Percentiles rank a stretch among this genome's conserved stretches.
phyloP scores from a whole-genome alignment of 1,284 basidiomycete species.

The Mycena citricolor region DNA sequence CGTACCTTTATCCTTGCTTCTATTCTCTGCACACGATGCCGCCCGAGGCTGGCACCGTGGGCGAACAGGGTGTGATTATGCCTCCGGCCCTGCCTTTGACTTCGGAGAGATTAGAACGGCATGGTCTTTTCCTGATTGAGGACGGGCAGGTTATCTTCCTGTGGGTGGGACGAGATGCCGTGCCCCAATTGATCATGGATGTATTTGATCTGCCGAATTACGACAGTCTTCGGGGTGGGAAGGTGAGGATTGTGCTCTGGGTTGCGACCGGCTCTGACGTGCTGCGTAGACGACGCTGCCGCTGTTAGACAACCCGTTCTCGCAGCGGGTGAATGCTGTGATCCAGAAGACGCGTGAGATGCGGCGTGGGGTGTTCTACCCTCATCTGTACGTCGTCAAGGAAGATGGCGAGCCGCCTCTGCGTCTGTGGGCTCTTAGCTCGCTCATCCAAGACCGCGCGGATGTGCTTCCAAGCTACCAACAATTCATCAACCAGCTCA shows the following conservation, averaged over 20 bases:
- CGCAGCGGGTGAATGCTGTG: constrained; percentile 89
- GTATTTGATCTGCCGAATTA: constrained; percentile 93
- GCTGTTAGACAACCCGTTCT: constrained; percentile 88
- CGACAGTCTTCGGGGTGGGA: constrained; percentile 87
- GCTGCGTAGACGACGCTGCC: constrained; percentile 76
- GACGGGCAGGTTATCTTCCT: constrained; percentile 98
- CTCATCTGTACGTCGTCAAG: constrained; percentile 97
- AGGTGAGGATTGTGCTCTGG: constrained; percentile 49
- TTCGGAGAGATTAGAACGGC: constrained; percentile 90
- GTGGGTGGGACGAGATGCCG: constrained; percentile 96
- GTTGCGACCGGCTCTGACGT: neutral
- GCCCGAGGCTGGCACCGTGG: constrained; percentile 82
- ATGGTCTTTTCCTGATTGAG: constrained; percentile 96
- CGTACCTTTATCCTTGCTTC: constrained; percentile 94
- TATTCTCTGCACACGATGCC: constrained; percentile 98
- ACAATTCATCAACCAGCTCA: constrained; percentile 82
- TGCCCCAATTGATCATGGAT: constrained; percentile 91
- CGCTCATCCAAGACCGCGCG: constrained; percentile 93
- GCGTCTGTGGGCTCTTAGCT: constrained; percentile 89
- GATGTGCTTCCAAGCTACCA: constrained; percentile 95
- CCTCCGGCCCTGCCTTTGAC: constrained; percentile 89
- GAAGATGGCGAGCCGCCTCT: constrained; percentile 96
- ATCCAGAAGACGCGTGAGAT: constrained; percentile 91
- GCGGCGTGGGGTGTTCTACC: constrained; percentile 88
- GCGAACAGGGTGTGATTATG: constrained; percentile 79